Base-by-base conservation (phyloP, 148 eudicot species). In the Chenopodium formosanum region DNA sequence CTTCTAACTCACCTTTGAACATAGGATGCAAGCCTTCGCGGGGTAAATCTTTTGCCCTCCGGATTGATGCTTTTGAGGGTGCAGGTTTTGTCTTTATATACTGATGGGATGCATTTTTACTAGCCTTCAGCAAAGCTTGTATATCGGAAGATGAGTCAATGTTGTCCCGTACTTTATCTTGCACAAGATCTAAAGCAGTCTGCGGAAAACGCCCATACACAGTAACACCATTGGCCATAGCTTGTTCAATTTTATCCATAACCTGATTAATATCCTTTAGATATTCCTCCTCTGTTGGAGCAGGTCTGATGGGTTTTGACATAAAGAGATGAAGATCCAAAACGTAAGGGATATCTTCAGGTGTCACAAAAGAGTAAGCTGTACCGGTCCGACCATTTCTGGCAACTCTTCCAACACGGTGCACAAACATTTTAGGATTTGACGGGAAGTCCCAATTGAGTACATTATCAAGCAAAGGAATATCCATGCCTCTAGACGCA, bases 241-340 rank as follows among this genome's bases (percentile, higher is more conserved):
- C 95, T 83, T 88, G 85, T 77, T 89, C 92, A 67, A 94, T 87
- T 84, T 87, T 86, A 62, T 89, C 86, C 86, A 82, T 84, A 74
- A 86, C 91, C 64, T 85, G 89, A 75, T 90, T 86, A 80, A 64
- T 84, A 83, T 96, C 92, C 81, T 88, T 88, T 27, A 92, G 58
- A 83, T 92, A 87, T 84, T 92, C 95, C 70, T 96, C 98, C 88
- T 94, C 98, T 2, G 93, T 86, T 40, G 99, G 99, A 85, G 99
- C 97, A 80, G 99, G 88, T 84, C 87, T 94, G 25, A 94, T 85
- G 66, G 95, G 97, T 82, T 91, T 92, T 13, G 99, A 96, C 32
- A 96, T 89, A 87, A 94, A 96, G 76, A 96, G 93, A 90, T 96
- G 98, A 85, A 96, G 94, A 87, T 96, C 99, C 70, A 96, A 90